A percentile compares a stretch with the other conserved stretches of the same genome.
phyloP scores from a whole-genome alignment of 345 rosid species.

The Arabidopsis suecica region DNA sequence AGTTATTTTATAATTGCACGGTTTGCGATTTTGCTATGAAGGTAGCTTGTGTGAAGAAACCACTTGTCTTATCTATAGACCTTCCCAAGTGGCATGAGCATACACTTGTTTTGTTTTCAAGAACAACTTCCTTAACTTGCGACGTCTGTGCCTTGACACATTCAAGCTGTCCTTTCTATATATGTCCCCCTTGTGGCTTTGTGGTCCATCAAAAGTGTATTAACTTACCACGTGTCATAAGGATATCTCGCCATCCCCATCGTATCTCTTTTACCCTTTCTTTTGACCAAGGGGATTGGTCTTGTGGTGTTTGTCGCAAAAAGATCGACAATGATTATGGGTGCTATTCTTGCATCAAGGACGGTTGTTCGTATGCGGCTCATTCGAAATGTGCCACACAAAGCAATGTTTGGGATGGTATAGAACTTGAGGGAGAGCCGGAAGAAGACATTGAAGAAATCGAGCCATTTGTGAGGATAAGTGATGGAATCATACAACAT shows the following conservation, averaged over 20 bases:
- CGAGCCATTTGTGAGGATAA: background rate
- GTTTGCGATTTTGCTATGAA: background rate
- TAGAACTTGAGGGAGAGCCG: background rate
- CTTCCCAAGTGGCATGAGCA: background rate
- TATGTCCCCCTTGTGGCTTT: background rate
- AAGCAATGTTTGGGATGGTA: background rate
- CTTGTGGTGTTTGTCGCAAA: background rate
- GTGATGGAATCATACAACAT: background rate
- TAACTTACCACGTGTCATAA: background rate
- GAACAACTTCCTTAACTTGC: background rate
- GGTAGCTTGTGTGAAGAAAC: background rate
- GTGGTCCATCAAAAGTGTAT: background rate
- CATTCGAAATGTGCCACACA: background rate
- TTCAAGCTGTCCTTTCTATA: background rate
- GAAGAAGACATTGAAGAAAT: conserved; percentile 6
- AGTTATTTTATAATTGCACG: background rate
- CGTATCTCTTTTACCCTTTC: background rate
- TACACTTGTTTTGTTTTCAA: background rate
- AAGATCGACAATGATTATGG: background rate
- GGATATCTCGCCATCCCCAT: conserved; percentile 16
- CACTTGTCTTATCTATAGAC: background rate
- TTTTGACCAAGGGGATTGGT: background rate
- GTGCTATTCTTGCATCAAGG: background rate
- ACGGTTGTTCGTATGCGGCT: background rate
- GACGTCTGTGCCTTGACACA: background rate